Base-by-base conservation (phyloP, 2,329 filamentous ascomycete species). In the Coccinonectria pachysandricola region DNA sequence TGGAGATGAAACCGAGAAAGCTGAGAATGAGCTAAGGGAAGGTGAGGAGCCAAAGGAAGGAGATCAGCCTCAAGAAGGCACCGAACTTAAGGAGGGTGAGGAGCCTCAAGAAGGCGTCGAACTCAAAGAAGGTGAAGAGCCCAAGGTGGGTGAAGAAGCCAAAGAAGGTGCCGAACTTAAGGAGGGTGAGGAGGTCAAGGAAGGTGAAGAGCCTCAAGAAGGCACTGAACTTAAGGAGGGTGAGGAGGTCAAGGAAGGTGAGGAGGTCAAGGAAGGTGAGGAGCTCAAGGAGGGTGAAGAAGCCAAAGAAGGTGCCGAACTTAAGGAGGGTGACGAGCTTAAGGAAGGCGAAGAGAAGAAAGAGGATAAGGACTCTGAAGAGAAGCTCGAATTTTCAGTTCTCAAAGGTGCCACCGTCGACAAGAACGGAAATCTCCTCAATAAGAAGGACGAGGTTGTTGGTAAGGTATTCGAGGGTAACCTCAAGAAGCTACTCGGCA, bases 401-500 rank as follows among this genome's bases (percentile, higher is more conserved):
- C 37, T 40, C 11, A 41, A 38, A n/a, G 37, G 31, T 6, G 40
- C 36, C 7, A 39, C 36, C 3, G 36, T 39, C 12, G 36, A 74
- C 54, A 73, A 75, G 48, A 46, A 59, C 4, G 70, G 70, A 26
- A 71, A 73, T 23, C 58, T 73, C 13, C 59, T 70, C 19, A 60
- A 68, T 36, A 56, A 65, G 4, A 56, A 65, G 26, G 64, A 65
- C 18, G 57, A 67, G 26, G 46, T 68, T 5, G 58, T 81, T 38
- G 79, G 73, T 15, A 71, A 69, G 21, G 59, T 84, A 7, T 54
- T 68, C 19, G 66, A 77, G 39, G 79, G 79, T 17, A 69, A 75
- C 16, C 38, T 70, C 11, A 68, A 73, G 48, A 63, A 78, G 32
- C 62, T 81, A 10, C 63, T 70, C 26, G 77, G 76, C 14, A 76